Evolutionary conservation across 1,284 basidiomycete species (phyloP).

Genomic region (Rhodotorula sp.): DNA sequence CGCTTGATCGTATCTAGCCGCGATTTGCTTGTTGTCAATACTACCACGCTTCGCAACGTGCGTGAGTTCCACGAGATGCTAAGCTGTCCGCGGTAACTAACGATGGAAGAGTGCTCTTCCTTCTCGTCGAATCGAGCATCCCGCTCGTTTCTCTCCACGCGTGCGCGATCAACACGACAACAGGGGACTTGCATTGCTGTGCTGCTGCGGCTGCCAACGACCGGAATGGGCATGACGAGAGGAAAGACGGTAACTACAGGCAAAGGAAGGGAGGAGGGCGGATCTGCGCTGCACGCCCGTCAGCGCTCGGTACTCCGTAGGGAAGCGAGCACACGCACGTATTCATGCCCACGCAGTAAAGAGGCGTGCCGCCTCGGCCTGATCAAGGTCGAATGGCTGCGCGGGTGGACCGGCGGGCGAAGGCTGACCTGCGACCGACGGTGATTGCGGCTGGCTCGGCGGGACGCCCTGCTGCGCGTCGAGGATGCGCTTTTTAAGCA

Average conservation of each 20-base stretch:
- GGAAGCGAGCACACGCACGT: neutral
- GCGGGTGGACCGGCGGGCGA: neutral
- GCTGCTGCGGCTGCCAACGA: neutral
- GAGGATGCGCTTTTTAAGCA: conserved; percentile 37
- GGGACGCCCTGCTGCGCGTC: conserved; percentile 6
- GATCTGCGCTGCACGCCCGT: neutral
- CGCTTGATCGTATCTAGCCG: neutral
- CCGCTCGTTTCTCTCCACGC: neutral
- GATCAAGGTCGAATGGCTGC: conserved; percentile 33
- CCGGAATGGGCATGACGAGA: neutral
- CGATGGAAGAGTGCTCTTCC: too few relatives aligned
- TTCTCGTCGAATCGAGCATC: too few relatives aligned
- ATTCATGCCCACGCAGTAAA: conserved; percentile 32
- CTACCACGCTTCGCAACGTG: too few relatives aligned
- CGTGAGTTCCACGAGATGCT: too few relatives aligned
- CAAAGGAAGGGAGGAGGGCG: neutral
- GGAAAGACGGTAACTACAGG: neutral
- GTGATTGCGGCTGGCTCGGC: neutral
- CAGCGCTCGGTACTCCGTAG: neutral
- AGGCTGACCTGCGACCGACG: neutral
- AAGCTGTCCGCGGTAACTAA: too few relatives aligned
- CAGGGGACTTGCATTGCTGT: neutral
- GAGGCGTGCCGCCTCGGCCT: conserved; percentile 34
- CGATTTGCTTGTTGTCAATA: neutral
- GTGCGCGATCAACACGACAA: neutral